Evolutionary conservation across 2,329 filamentous ascomycete species (phyloP), one percentile per base, ranked within the genome.

Genomic region (Penicillium fuscoglaucum): DNA sequence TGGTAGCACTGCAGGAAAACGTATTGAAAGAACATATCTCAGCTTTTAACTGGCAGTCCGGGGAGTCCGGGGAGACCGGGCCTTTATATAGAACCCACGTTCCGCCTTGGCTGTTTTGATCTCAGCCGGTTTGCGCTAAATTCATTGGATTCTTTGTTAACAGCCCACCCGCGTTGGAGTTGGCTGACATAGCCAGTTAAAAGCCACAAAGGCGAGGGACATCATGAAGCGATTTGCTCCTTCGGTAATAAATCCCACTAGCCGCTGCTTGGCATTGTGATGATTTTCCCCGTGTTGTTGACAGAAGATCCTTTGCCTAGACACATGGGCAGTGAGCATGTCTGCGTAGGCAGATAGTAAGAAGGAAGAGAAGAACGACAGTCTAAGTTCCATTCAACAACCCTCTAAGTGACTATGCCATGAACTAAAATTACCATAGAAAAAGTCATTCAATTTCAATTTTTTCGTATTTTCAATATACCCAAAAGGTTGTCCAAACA

Each of bases 221-320:
- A 19, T 17, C 13, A 24, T 24, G 9, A 21, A n/a, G 24, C 37
- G 41, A 58, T 61, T 58, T 52, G 52, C 28, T 26, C n/a, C 26
- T 40, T 61, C 49, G 55, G 52, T 55, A 58, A 57, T 29, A 28
- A 37, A 40, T 17, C 13, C 33, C 26, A 9, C 26, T 55, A 48
- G 7, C 13, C 15, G 41, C 41, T 26, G 41, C 15, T 45, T 9
- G 17, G 26, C 17, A 13, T 44, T 12, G 1, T 28, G 24, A 26
- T n/a, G 21, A 24, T 26, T 43, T 7, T 43, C 40, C 13, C 13
- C 40, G 4, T 2, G 8, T 43, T 10, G 7, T 26, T 9, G 21
- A 43, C 13, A 10, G 13, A 26, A 17, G 19, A 43, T 26, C 13
- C 6, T 43, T 26, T 43, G 15, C 8, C 21, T 17, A 41, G n/a